A percentile compares a stretch with the other conserved stretches of the same genome.
Evolutionary conservation across 2,329 filamentous ascomycete species (phyloP).

Genomic region (Ramularia endophylla): DNA sequence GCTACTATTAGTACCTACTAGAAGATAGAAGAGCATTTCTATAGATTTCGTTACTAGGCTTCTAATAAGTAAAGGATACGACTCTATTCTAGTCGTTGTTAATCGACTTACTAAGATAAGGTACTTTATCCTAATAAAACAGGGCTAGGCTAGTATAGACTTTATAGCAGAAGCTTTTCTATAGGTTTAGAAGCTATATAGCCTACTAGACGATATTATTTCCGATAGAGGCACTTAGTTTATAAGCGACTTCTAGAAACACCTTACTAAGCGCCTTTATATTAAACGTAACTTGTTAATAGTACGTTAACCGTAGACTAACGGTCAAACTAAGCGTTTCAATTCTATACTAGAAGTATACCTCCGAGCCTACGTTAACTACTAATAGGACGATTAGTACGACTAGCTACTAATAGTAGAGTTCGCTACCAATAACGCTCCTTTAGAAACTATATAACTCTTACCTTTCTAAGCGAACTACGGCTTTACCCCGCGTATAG

Average conservation of each 20-base stretch:
- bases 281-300: neutral
- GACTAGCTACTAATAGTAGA: too few species aligned
- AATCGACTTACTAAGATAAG: slow-evolving; percentile 18
- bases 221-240: slow-evolving; percentile 15
- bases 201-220: slow-evolving; percentile 8
- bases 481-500: too few species aligned
- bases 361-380: slow-evolving; percentile 1
- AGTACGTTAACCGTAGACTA: neutral
- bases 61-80: neutral
- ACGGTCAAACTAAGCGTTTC: too few species aligned
- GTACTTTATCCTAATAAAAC: slow-evolving; percentile 7
- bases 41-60: neutral
- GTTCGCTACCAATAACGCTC: neutral
- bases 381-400: slow-evolving; percentile 2
- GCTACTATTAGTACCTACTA: neutral
- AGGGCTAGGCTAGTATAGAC: slow-evolving; percentile 4
- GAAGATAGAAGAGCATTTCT: too few species aligned
- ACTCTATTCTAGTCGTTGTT: slow-evolving; percentile 17
- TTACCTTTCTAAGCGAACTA: slow-evolving; percentile 1
- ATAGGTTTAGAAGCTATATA: slow-evolving; percentile 10
- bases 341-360: slow-evolving; percentile 1
- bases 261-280: neutral
- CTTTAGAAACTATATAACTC: neutral
- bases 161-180: slow-evolving; percentile 9
- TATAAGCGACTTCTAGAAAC: slow-evolving; percentile 11